A percentile compares a stretch with the other conserved stretches of the same genome.
phyloP scores from a whole-genome alignment of 73 alveolate genomes.

The Uronychia setigera region DNA sequence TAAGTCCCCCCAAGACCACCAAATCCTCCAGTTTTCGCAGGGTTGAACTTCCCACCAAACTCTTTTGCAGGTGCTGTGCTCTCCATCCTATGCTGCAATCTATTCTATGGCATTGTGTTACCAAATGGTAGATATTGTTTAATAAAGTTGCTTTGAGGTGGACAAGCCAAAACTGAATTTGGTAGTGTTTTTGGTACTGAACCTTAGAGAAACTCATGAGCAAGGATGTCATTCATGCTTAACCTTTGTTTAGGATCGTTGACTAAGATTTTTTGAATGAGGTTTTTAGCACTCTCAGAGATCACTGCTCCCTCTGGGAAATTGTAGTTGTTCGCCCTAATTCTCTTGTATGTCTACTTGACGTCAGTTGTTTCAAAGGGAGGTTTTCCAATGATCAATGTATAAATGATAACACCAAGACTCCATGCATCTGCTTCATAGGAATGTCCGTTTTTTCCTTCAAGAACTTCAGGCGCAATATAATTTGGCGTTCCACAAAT shows the following conservation, averaged over 20 bases:
- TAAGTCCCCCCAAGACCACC: background rate
- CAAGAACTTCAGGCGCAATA: slow-evolving; percentile 89
- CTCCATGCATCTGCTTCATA: slow-evolving; percentile 97
- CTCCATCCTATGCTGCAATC: slow-evolving; percentile 4
- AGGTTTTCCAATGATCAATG: slow-evolving; percentile 94
- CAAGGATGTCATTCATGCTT: slow-evolving; percentile 24
- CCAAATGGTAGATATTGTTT: slow-evolving; percentile 24
- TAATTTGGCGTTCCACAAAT: slow-evolving; percentile 95
- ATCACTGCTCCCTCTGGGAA: slow-evolving; percentile 84
- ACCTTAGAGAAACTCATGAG: slow-evolving; percentile 55
- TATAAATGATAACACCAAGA: slow-evolving; percentile 93
- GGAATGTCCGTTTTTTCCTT: slow-evolving; percentile 79
- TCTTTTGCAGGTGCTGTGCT: slow-evolving; percentile 35
- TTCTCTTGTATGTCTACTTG: slow-evolving; percentile 90
- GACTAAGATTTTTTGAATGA: slow-evolving; percentile 19
- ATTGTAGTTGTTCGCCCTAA: slow-evolving; percentile 83
- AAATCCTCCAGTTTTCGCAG: background rate
- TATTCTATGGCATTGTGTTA: background rate
- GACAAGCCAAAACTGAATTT: slow-evolving; percentile 76
- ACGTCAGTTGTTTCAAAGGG: slow-evolving; percentile 97
- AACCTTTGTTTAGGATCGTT: slow-evolving; percentile 50
- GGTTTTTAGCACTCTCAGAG: slow-evolving; percentile 71
- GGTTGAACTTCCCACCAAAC: background rate
- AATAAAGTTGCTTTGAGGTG: slow-evolving; percentile 62
- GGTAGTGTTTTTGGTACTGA: slow-evolving; percentile 77